These are phyloP conservation scores for Porphyrellus cyaneotinctus DNA, from an alignment of 768 basidiomycete genomes.

Conservation along the genomic window DNA sequence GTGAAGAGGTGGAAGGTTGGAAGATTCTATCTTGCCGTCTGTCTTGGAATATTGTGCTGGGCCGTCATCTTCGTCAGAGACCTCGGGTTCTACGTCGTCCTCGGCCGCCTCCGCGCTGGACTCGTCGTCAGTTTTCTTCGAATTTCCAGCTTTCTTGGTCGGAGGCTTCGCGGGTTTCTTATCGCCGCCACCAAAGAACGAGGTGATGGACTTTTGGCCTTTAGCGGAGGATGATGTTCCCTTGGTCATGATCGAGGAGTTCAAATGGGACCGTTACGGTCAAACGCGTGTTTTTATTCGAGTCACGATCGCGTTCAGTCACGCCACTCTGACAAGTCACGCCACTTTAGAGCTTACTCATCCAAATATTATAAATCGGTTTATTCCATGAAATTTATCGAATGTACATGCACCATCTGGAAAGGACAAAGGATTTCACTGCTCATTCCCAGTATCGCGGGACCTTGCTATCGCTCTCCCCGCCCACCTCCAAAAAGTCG, in stretches of 20 bases:
- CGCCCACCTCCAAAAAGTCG: conserved; percentile 76
- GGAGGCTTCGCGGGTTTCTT: conserved; percentile 27
- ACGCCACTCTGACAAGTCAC: conserved; percentile 15
- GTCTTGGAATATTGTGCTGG: conserved; percentile 37
- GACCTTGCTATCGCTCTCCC: conserved; percentile 59
- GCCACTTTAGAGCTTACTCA: conserved; percentile 5
- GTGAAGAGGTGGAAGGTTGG: conserved; percentile 72
- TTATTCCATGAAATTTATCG: conserved; percentile 9
- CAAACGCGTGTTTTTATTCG: conserved; percentile 20
- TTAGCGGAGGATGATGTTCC: conserved; percentile 37
- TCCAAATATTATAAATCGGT: neutral
- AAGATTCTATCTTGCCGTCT: conserved; percentile 45
- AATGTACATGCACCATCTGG: conserved; percentile 13
- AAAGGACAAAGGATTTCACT: neutral
- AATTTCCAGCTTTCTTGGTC: conserved; percentile 28
- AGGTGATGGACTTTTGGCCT: conserved; percentile 50
- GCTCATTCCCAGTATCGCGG: conserved; percentile 74
- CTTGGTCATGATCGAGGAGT: conserved; percentile 43
- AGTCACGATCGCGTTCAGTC: conserved; percentile 26
- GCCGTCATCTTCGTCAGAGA: conserved; percentile 29
- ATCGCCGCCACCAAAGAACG: conserved; percentile 46
- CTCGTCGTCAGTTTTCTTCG: conserved; percentile 30
- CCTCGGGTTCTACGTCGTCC: conserved; percentile 34
- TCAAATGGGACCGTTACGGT: neutral
- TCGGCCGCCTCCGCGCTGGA: conserved; percentile 31